Evolutionary conservation across 805 yeast species (phyloP), one percentile per base, ranked within the genome.

Genomic region (Lipomyces chichibuensis): DNA sequence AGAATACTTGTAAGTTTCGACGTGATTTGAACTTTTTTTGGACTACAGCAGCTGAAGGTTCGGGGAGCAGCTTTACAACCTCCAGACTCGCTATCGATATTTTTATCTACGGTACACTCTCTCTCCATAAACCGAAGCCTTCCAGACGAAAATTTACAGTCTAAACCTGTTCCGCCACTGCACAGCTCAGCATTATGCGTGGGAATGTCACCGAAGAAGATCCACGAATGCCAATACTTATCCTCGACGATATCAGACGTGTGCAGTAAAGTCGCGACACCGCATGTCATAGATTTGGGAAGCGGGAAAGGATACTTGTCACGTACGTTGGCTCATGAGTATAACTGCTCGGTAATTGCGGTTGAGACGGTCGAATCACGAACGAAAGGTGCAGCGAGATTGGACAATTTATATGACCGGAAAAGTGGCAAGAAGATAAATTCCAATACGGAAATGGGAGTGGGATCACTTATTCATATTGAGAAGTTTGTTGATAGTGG

Each of bases 281-380:
- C 59, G 17, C 43, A 69, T 60, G 69, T 72, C 13, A 63, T 72
- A 52, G 74, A 72, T 59, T 64, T 72, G n/a, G 74, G 74, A 3
- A 71, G 74, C 33, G 74, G 74, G 6, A 71, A 73, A 57, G 74
- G 74, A 3, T 72, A 72, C 52, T 62, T 72, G 14, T 69, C 73
- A 7, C 49, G 74, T 23, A 71, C 70, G 9, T 59, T 72, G 13
- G 65, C 71, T 7, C 60, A 63, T 43, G 63, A 56, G 46, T 71
- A 69, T 39, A 62, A 51, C 23, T 63, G 63, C 33, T 35, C 65
- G 6, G 73, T 71, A 13, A 43, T 70, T 27, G 72, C 74, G 3
- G 69, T 72, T 14, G 74, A 72, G 35, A 61, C 64, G 17, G 57
- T 64, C 27, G 65, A 55, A 39, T 51, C 63, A 13, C 60, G 71